A percentile compares a stretch with the other conserved stretches of the same genome.
Evolutionary conservation across 371 early-diverging fungal species (phyloP).

Genomic region (Mortierella sp.): DNA sequence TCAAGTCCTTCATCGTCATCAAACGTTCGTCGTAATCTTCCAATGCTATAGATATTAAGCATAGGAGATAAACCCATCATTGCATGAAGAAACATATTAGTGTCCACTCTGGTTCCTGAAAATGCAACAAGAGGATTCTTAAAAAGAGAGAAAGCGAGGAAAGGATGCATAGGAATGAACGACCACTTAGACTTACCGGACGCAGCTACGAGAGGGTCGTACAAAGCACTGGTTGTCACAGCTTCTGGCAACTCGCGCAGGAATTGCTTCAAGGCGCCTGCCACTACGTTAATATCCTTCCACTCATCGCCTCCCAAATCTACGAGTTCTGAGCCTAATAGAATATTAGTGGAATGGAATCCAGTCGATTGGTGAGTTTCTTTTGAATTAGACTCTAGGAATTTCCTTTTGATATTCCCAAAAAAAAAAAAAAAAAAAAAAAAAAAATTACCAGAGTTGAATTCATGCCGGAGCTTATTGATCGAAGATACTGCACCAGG

Average conservation of each 20-base stretch:
- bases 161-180: background rate
- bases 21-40: slow-evolving; percentile 84
- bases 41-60: slow-evolving; percentile 59
- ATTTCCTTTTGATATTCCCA: background rate
- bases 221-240: slow-evolving; percentile 82
- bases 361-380: background rate
- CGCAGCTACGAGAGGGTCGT: slow-evolving; percentile 85
- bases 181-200: slow-evolving; percentile 66
- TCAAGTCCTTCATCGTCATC: slow-evolving; percentile 77
- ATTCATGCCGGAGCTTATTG: slow-evolving; percentile 65
- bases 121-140: no score
- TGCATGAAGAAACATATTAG: no score
- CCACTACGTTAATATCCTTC: slow-evolving; percentile 87
- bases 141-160: background rate
- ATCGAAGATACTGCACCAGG: slow-evolving; percentile 79
- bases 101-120: no score
- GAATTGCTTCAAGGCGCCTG: slow-evolving; percentile 94
- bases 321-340: slow-evolving; percentile 58
- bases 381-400: no score
- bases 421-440: background rate
- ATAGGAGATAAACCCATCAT: background rate
- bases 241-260: slow-evolving; percentile 95
- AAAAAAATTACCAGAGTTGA: slow-evolving; percentile 64
- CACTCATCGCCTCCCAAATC: slow-evolving; percentile 73
- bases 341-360: slow-evolving; percentile 1